A percentile compares a stretch with the other conserved stretches of the same genome.
Conservation (phyloP, 148 eudicot species). For the Cornus controversa region DNA sequence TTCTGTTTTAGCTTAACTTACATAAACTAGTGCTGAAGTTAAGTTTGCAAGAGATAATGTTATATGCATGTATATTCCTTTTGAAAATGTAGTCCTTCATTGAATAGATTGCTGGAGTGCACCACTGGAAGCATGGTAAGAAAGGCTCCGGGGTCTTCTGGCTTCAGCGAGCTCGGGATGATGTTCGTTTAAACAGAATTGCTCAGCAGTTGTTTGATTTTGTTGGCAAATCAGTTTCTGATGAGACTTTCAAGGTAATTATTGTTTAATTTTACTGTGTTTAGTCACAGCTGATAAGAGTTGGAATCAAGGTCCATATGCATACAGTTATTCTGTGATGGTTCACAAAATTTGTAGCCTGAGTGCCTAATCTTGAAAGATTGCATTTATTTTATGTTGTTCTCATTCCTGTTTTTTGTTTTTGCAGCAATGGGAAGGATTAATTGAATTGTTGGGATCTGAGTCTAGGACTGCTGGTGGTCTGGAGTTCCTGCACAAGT, state of each 20-base stretch:
- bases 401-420: slow-evolving; percentile 10
- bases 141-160: slow-evolving; percentile 93
- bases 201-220: slow-evolving; percentile 85
- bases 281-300: not conserved
- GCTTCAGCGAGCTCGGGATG: slow-evolving; percentile 99
- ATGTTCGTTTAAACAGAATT: slow-evolving; percentile 77
- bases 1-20: not conserved
- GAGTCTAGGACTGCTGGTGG: slow-evolving; percentile 89
- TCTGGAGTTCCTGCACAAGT: slow-evolving; percentile 91
- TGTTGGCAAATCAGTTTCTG: slow-evolving; percentile 89
- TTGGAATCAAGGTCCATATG: slow-evolving; percentile 1
- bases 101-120: slow-evolving; percentile 81
- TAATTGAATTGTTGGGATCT: slow-evolving; percentile 79
- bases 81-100: slow-evolving; percentile 1
- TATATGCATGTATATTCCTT: not conserved
- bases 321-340: not conserved
- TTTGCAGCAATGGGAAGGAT: slow-evolving; percentile 95
- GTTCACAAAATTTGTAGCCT: not conserved
- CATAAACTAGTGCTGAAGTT: not conserved
- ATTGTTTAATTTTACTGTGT: not conserved
- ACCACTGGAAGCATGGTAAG: slow-evolving; percentile 97
- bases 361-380: not conserved
- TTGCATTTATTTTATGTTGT: slow-evolving; percentile 3
- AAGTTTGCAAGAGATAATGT: not conserved
- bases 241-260: slow-evolving; percentile 84